Base-by-base conservation (phyloP, 164 flowering plant species). In the Chimonanthus praecox region DNA sequence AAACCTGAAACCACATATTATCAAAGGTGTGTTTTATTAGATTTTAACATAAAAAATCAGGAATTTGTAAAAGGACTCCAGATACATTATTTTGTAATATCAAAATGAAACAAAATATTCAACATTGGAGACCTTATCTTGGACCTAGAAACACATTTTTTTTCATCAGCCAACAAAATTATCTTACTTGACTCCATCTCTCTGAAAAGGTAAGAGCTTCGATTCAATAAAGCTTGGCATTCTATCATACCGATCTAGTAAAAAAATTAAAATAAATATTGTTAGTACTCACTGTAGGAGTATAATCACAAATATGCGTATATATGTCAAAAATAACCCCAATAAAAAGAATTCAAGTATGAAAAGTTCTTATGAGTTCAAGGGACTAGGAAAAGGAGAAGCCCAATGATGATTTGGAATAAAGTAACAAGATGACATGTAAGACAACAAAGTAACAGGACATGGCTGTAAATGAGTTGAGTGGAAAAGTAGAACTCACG, bases 171-270 rank as follows among this genome's bases (percentile, higher is more conserved):
- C 18, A 47, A 46, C 47, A 61, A 68, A 49, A 11, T 58, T 18
- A 45, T 67, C 43, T 62, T 88, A 93, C 99, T 94, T 91, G 67
- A 96, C 87, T 69, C 99, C 99, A 64, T 96, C 99, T 21, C 99
- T 85, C 81, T 96, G 99, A 80, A 96, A 96, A 33, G 99, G 90
- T 64, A 96, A 76, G 77, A 96, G 99, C 84, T 84, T 92, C 80
- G 92, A 83, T 78, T 96, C 98, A 77, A 94, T 70, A 67, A 68
- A 48, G 65, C 62, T 71, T 60, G 99, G 99, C 62, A 96, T 92
- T 80, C 74, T 81, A 71, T 83, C 87, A 80, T 96, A 96, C 61
- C 83, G 84, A 61, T 89, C 99, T 92, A 70, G 54, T 71, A 11
- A 5, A 68, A 48, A 73, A 18, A 3, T 46, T 21, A 3, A 49